These are phyloP conservation scores for Lactarius sp. DNA, from an alignment of 768 basidiomycete species.

Conservation along the genomic window DNA sequence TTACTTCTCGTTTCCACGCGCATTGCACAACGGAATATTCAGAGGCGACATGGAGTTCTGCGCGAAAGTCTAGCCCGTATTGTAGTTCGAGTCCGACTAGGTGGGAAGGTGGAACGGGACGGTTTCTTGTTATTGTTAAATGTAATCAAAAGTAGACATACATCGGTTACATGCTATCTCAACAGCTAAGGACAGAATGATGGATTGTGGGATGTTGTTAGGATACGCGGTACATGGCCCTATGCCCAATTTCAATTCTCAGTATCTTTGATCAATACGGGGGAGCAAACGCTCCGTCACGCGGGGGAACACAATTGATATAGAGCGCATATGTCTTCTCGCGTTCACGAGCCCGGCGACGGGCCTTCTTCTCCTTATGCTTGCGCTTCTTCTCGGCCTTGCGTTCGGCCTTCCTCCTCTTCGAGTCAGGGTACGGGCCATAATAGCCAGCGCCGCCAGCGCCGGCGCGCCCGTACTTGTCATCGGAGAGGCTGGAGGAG, in stretches of 20 bases:
- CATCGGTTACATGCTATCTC: neutral
- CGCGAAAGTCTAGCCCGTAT: neutral
- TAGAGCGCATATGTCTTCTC: conserved; percentile 63
- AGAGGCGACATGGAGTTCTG: neutral
- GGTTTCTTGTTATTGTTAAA: neutral
- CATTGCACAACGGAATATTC: neutral
- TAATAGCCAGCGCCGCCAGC: conserved; percentile 30
- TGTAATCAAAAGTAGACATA: conserved; percentile 10
- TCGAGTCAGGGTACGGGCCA: conserved; percentile 41
- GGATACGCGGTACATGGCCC: neutral
- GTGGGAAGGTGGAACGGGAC: neutral
- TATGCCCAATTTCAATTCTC: neutral
- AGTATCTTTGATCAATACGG: conserved; percentile 14
- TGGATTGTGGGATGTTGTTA: neutral
- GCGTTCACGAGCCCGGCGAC: conserved; percentile 52
- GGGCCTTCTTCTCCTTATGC: conserved; percentile 59
- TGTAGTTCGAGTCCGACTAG: neutral
- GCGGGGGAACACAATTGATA: conserved; percentile 44
- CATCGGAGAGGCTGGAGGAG: conserved; percentile 36
- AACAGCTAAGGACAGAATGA: neutral
- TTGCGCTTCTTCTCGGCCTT: conserved; percentile 58
- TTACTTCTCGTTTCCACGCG: neutral
- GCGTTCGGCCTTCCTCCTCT: conserved; percentile 47
- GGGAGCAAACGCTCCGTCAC: conserved; percentile 25
- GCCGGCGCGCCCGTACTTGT: conserved; percentile 36